Evolutionary conservation across 2,329 filamentous ascomycete species (phyloP).

Genomic region (Aspergillus sp.): DNA sequence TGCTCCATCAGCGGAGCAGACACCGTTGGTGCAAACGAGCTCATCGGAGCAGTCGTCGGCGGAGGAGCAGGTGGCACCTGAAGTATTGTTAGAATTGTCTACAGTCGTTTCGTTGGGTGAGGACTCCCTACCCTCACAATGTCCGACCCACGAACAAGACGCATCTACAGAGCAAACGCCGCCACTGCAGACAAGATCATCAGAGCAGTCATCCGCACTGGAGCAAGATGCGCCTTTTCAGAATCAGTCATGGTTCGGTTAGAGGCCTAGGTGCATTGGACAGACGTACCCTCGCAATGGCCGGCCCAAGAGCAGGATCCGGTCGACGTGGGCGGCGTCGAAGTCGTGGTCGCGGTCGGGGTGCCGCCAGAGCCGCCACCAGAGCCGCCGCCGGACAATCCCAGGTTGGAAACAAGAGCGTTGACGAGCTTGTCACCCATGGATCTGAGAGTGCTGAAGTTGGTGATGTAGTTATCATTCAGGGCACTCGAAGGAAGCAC

Average conservation of each 20-base stretch:
- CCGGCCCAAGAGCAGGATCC: conserved; percentile 18
- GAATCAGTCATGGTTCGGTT: neutral
- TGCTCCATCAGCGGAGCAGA: conserved; percentile 6
- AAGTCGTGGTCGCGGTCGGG: conserved; percentile 1
- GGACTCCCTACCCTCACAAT: conserved; percentile 18
- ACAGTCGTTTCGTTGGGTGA: neutral
- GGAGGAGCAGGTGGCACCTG: neutral
- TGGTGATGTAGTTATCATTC: conserved; percentile 26
- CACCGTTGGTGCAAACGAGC: conserved; percentile 10
- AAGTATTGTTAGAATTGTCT: neutral
- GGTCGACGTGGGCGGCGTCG: conserved; percentile 1
- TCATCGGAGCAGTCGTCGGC: conserved; percentile 10
- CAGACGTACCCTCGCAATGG: conserved; percentile 20
- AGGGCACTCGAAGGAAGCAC: conserved; percentile 26
- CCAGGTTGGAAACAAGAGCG: conserved; percentile 20
- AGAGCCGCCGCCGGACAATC: conserved; percentile 5
- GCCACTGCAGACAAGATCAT: neutral
- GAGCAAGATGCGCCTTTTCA: conserved; percentile 8
- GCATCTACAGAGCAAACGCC: neutral
- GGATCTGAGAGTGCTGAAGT: conserved; percentile 26
- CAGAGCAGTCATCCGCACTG: neutral
- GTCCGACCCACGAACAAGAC: conserved; percentile 18
- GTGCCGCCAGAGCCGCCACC: neutral
- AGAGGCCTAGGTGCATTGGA: neutral
- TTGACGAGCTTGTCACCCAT: conserved; percentile 28